phyloP scores from a whole-genome alignment of 1,284 basidiomycete species.

The Laetiporus sulphureus region DNA sequence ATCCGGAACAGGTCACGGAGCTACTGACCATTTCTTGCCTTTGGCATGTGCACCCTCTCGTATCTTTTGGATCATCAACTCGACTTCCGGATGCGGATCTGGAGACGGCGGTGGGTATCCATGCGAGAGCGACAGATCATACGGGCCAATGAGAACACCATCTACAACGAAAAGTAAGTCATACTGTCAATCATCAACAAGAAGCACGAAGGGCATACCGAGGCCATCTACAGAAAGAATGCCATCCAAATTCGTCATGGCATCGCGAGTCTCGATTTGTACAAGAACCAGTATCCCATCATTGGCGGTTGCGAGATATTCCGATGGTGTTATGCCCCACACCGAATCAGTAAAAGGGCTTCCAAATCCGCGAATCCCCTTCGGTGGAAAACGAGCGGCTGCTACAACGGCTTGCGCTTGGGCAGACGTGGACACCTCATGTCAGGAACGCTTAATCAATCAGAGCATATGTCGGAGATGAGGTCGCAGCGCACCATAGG shows the following conservation, averaged over 20 bases:
- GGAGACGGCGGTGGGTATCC: slow-evolving; percentile 54
- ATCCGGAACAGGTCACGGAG: not conserved
- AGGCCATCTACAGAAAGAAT: slow-evolving; percentile 61
- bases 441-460: not conserved
- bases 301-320: slow-evolving; percentile 55
- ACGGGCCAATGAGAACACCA: slow-evolving; percentile 62
- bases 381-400: slow-evolving; percentile 51
- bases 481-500: slow-evolving; percentile 45
- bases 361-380: slow-evolving; percentile 54
- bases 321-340: slow-evolving; percentile 43
- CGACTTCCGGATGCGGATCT: slow-evolving; percentile 56
- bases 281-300: slow-evolving; percentile 52
- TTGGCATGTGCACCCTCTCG: slow-evolving; percentile 44
- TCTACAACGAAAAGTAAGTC: slow-evolving; percentile 22
- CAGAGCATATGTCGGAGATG: too few species aligned
- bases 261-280: slow-evolving; percentile 62
- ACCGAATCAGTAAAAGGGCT: slow-evolving; percentile 49
- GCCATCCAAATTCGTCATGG: slow-evolving; percentile 49
- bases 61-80: slow-evolving; percentile 54
- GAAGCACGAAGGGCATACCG: slow-evolving; percentile 31
- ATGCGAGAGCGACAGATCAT: slow-evolving; percentile 55
- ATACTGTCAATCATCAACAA: not conserved
- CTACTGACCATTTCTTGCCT: slow-evolving; percentile 59
- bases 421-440: slow-evolving; percentile 47
- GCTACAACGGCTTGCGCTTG: slow-evolving; percentile 49